Conservation (phyloP, 805 yeast genomes). For the Metschnikowia kunwiensis region DNA sequence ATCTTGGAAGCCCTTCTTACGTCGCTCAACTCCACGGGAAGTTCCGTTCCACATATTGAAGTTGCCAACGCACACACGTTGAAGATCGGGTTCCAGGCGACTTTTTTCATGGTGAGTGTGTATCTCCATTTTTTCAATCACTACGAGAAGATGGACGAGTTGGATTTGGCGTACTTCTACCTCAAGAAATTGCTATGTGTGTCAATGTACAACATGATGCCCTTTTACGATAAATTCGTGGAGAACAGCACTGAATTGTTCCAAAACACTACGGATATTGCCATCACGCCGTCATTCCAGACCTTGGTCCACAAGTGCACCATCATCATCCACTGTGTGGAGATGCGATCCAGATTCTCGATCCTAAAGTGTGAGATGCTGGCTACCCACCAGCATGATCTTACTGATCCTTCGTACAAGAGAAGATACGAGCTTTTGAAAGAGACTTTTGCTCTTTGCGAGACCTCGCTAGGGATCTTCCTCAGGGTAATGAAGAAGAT, state of each 20-base stretch:
- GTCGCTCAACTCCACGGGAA: not conserved
- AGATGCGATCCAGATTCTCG: conserved; percentile 15
- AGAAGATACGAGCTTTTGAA: conserved; percentile 14
- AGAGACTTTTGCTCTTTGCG: conserved; percentile 14
- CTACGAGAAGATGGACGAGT: conserved; percentile 36
- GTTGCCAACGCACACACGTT: conserved; percentile 2
- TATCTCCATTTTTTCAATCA: conserved; percentile 17
- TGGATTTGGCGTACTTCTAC: conserved; percentile 36
- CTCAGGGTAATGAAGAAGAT: conserved; percentile 12
- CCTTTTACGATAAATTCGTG: conserved; percentile 15
- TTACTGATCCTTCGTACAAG: conserved; percentile 8
- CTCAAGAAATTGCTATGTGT: conserved; percentile 31
- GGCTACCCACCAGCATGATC: conserved; percentile 11
- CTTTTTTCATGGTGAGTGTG: conserved; percentile 15
- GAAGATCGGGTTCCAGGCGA: conserved; percentile 14
- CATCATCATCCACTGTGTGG: conserved; percentile 15
- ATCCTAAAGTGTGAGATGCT: conserved; percentile 10
- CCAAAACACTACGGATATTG: conserved; percentile 13
- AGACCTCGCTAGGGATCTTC: conserved; percentile 13
- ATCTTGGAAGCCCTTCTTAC: not conserved
- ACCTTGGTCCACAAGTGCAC: conserved; percentile 18
- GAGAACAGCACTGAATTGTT: conserved; percentile 10
- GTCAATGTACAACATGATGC: conserved; percentile 23
- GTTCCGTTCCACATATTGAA: conserved; percentile 1
- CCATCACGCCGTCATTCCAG: conserved; percentile 19